Conservation (phyloP, 441 rosid species). For the Monsonia emarginata region DNA sequence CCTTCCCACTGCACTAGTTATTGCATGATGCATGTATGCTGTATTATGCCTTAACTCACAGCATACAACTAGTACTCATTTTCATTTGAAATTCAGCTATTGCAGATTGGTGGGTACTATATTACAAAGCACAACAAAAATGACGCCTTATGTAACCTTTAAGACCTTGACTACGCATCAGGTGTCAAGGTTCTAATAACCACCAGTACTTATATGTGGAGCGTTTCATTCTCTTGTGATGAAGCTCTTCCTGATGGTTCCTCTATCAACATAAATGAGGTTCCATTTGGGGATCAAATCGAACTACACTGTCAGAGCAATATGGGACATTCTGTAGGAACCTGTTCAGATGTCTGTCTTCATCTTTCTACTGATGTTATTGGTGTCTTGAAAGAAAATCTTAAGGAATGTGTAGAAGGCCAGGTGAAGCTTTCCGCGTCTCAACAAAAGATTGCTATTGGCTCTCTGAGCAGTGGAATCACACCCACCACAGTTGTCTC, state of each 20-base stretch:
- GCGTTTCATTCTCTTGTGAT: conserved; percentile 39
- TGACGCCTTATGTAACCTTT: conserved; percentile 37
- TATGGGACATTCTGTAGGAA: conserved; percentile 19
- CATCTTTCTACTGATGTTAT: conserved; percentile 34
- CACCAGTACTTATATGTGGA: conserved; percentile 40
- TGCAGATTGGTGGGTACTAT: conserved; percentile 72
- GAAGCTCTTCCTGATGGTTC: conserved; percentile 23
- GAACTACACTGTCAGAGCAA: conserved; percentile 16
- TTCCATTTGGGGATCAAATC: conserved; percentile 21
- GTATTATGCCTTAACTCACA: not conserved
- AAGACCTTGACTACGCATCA: conserved; percentile 24
- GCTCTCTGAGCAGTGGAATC: conserved; percentile 19
- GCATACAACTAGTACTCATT: conserved; percentile 5
- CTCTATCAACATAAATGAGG: conserved; percentile 22
- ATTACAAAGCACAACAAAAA: conserved; percentile 42
- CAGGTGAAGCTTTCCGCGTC: conserved; percentile 21
- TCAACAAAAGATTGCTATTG: conserved; percentile 22
- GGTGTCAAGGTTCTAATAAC: conserved; percentile 33
- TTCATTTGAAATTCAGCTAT: conserved; percentile 36
- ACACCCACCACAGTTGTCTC: conserved; percentile 12
- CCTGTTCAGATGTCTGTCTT: conserved; percentile 43
- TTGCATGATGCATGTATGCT: not conserved
- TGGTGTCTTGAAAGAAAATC: conserved; percentile 28
- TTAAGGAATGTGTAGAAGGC: conserved; percentile 31
- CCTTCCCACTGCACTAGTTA: not conserved